A percentile compares a stretch with the other conserved stretches of the same genome.
phyloP scores from a whole-genome alignment of 805 yeast species.

The Metschnikowia cubensis region DNA sequence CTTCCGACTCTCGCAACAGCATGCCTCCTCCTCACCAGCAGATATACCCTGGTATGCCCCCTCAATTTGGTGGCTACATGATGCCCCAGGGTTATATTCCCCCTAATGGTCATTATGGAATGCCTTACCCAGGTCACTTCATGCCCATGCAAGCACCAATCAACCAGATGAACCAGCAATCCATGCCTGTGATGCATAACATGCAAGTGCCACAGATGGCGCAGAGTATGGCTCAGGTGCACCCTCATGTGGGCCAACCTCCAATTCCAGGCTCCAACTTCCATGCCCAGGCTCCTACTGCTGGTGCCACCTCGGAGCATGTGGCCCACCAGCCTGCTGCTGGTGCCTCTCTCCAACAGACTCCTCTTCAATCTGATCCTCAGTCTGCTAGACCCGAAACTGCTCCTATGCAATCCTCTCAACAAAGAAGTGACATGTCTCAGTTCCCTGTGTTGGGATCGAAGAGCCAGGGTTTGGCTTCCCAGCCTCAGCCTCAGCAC shows the following conservation, averaged over 20 bases:
- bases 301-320: background rate
- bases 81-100: slow-evolving; percentile 38
- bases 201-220: slow-evolving; percentile 16
- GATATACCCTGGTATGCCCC: slow-evolving; percentile 33
- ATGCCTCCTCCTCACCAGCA: slow-evolving; percentile 18
- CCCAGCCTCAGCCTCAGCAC: slow-evolving; percentile 6
- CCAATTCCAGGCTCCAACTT: slow-evolving; percentile 14
- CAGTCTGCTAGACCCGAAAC: slow-evolving; percentile 11
- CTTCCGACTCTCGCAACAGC: slow-evolving; percentile 23
- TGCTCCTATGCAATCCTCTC: background rate
- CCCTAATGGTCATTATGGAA: slow-evolving; percentile 33
- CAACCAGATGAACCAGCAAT: slow-evolving; percentile 18
- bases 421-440: slow-evolving; percentile 30
- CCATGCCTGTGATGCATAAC: slow-evolving; percentile 21
- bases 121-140: slow-evolving; percentile 24
- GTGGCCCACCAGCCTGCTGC: slow-evolving; percentile 6
- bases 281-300: background rate
- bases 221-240: slow-evolving; percentile 7
- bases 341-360: background rate
- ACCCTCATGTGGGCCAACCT: slow-evolving; percentile 12
- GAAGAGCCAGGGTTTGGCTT: slow-evolving; percentile 23
- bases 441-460: slow-evolving; percentile 56
- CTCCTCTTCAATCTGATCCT: slow-evolving; percentile 9
- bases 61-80: slow-evolving; percentile 38
- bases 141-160: slow-evolving; percentile 16